Evolutionary conservation across 2,329 filamentous ascomycete species (phyloP).

Genomic region (Clarireedia monteithiana): DNA sequence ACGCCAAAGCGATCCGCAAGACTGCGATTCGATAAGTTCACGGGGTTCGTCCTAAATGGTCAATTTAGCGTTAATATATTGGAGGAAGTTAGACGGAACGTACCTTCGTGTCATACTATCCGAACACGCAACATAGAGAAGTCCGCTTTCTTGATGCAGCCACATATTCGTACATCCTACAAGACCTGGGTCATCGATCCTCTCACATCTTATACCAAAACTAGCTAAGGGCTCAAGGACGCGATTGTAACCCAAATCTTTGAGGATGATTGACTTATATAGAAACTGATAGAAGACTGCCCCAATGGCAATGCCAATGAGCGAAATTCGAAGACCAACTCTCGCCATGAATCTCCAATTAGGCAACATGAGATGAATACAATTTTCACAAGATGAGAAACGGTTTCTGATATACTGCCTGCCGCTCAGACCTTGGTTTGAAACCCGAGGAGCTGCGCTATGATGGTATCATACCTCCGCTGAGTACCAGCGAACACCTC

Average conservation of each 20-base stretch:
- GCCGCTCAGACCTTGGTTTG: neutral
- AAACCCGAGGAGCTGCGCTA: neutral
- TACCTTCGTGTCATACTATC: constrained; percentile 22
- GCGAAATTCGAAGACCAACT: neutral
- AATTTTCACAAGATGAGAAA: neutral
- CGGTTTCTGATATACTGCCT: neutral
- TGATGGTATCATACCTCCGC: neutral
- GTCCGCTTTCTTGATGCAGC: constrained; percentile 24
- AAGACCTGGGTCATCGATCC: constrained; percentile 18
- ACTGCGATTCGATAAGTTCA: constrained; percentile 21
- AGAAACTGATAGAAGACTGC: constrained; percentile 27
- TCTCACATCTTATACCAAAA: constrained; percentile 27
- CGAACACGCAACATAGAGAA: constrained; percentile 25
- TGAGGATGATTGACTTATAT: constrained; percentile 25
- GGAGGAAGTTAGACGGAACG: neutral
- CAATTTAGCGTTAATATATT: neutral
- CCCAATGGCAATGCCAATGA: constrained; percentile 14
- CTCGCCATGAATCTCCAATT: constrained; percentile 4
- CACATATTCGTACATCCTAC: constrained; percentile 28
- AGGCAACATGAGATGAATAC: neutral
- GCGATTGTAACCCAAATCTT: constrained; percentile 27
- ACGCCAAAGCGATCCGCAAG: constrained; percentile 20
- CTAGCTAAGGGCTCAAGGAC: constrained; percentile 27
- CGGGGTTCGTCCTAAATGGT: constrained; percentile 14
- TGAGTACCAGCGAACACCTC: no score